These are phyloP conservation scores for Pestalotiopsis sp. DNA, from an alignment of 2,329 filamentous ascomycete species.

Conservation along the genomic window DNA sequence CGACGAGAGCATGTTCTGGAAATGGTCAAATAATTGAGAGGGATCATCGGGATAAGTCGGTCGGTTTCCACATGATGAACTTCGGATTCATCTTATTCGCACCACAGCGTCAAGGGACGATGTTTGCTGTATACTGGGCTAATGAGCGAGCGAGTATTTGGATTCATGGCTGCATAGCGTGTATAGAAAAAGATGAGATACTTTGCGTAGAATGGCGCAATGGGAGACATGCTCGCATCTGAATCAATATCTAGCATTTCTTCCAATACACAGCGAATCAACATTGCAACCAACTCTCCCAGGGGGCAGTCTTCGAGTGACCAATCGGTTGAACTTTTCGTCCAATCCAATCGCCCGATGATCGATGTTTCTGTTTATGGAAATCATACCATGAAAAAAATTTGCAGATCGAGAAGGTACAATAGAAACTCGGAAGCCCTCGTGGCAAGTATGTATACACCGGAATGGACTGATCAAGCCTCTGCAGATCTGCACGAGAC, in stretches of 20 bases:
- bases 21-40: background rate
- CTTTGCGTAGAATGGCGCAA: background rate
- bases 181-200: background rate
- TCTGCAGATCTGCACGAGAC: too few relatives aligned
- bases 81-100: background rate
- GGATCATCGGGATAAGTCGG: background rate
- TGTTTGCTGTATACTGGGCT: background rate
- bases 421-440: too few relatives aligned
- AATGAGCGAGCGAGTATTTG: background rate
- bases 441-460: too few relatives aligned
- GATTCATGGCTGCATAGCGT: background rate
- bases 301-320: background rate
- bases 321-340: too few relatives aligned
- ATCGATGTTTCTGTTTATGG: too few relatives aligned
- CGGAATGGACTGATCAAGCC: too few relatives aligned
- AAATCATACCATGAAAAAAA: too few relatives aligned
- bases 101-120: background rate
- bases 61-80: background rate
- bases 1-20: background rate
- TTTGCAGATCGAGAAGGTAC: too few relatives aligned
- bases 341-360: too few relatives aligned
- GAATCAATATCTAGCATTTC: background rate
- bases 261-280: background rate
- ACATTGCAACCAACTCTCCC: background rate
- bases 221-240: background rate